A percentile compares a stretch with the other conserved stretches of the same genome.
Evolutionary conservation across 2,329 filamentous ascomycete species (phyloP).

Genomic region (Albophoma yamanashiensis): DNA sequence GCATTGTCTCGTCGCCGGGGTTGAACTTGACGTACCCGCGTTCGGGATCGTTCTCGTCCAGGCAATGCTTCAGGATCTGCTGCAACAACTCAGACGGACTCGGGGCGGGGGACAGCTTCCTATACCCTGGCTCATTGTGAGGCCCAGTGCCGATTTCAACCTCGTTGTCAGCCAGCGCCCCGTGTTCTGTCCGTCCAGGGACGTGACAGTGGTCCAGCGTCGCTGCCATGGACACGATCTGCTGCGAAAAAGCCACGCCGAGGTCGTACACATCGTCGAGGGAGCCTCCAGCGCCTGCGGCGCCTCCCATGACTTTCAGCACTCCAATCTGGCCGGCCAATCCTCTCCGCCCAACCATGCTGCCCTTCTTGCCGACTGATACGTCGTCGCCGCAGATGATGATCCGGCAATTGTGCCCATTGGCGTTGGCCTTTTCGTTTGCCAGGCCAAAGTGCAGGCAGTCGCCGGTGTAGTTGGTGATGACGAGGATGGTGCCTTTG

Average conservation of each 20-base stretch:
- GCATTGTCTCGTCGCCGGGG: constrained; percentile 35
- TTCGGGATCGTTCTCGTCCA: constrained; percentile 44
- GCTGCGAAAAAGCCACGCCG: constrained; percentile 35
- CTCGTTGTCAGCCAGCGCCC: constrained; percentile 36
- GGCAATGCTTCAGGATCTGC: constrained; percentile 47
- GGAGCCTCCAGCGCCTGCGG: constrained; percentile 32
- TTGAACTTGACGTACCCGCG: constrained; percentile 38
- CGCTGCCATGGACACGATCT: constrained; percentile 46
- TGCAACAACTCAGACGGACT: constrained; percentile 38
- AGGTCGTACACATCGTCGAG: constrained; percentile 40
- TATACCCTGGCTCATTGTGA: constrained; percentile 55
- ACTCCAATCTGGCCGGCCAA: constrained; percentile 51
- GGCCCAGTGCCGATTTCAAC: constrained; percentile 56
- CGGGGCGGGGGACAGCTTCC: constrained; percentile 41
- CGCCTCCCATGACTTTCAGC: constrained; percentile 45
- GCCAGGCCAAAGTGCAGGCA: constrained; percentile 52
- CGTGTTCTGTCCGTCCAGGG: constrained; percentile 38
- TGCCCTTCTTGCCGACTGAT: constrained; percentile 46
- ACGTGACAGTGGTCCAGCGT: constrained; percentile 52
- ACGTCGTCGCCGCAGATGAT: constrained; percentile 57
- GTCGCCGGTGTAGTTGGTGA: constrained; percentile 57
- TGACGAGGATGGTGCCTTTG: constrained; percentile 46
- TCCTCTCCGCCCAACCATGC: constrained; percentile 49
- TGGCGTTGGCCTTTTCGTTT: constrained; percentile 44
- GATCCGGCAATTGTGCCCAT: constrained; percentile 42